A percentile compares a stretch with the other conserved stretches of the same genome.
phyloP scores from a whole-genome alignment of 768 basidiomycete genomes.

The Tricholoma sp. region DNA sequence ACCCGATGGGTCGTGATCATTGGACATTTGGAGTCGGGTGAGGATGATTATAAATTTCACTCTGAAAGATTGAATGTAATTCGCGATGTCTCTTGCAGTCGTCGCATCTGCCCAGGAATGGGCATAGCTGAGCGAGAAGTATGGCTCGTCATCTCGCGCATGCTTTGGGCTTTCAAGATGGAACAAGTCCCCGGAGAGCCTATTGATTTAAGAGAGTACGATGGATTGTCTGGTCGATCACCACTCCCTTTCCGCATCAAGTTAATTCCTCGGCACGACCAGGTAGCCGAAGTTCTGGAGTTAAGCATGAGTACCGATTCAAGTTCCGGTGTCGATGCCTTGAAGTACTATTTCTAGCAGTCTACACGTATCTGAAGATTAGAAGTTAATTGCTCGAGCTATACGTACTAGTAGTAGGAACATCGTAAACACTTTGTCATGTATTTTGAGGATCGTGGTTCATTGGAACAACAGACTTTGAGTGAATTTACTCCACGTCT shows the following conservation, averaged over 20 bases:
- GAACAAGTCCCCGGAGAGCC: constrained; percentile 33
- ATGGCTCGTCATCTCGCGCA: constrained; percentile 37
- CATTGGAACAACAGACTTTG: too few species aligned
- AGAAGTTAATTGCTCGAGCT: too few species aligned
- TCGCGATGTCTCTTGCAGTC: too few species aligned
- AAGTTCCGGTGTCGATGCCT: too few species aligned
- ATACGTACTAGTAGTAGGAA: too few species aligned
- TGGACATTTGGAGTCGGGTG: constrained; percentile 50
- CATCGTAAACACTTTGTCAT: too few species aligned
- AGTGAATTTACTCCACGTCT: too few species aligned
- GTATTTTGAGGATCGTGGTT: too few species aligned
- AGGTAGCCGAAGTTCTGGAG: constrained; percentile 13
- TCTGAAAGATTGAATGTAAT: too few species aligned
- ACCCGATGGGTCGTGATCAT: constrained; percentile 43
- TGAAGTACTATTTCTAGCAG: too few species aligned
- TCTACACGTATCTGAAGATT: too few species aligned
- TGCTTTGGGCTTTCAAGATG: constrained; percentile 42
- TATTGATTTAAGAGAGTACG: constrained; percentile 39
- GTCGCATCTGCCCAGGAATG: constrained; percentile 36
- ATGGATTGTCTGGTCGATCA: constrained; percentile 37
- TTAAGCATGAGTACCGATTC: too few species aligned
- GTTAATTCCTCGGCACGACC: constrained; percentile 22
- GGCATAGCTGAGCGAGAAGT: constrained; percentile 42
- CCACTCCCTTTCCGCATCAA: constrained; percentile 35
- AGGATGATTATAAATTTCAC: not conserved